Evolutionary conservation across 2,329 filamentous ascomycete genomes (phyloP).

Genomic region (Xylariaceae sp.): DNA sequence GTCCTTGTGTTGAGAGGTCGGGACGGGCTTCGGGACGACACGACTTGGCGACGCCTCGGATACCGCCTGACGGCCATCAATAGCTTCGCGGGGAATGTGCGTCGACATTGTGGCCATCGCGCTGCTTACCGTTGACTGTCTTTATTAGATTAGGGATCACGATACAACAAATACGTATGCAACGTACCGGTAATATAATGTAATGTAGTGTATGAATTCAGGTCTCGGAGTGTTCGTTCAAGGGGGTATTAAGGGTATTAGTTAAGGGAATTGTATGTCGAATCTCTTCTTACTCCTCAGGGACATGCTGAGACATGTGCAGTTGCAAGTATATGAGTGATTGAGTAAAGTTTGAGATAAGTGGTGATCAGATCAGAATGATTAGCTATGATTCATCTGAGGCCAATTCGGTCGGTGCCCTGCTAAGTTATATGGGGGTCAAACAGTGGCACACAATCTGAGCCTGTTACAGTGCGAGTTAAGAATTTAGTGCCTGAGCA

Average conservation of each 20-base stretch:
- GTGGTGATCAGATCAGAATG: slow-evolving; percentile 13
- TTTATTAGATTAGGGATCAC: neutral
- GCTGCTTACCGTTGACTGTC: neutral
- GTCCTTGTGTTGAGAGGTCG: slow-evolving; percentile 58
- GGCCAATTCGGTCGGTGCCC: neutral
- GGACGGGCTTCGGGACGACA: slow-evolving; percentile 59
- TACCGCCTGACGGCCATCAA: slow-evolving; percentile 43
- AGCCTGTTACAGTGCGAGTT: neutral
- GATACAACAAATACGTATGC: neutral
- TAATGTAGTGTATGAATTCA: no score
- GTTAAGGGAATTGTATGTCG: no score
- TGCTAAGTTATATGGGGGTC: no score
- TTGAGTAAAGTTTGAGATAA: neutral
- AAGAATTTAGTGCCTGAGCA: no score
- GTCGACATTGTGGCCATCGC: slow-evolving; percentile 36
- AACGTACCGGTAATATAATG: neutral
- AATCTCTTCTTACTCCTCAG: neutral
- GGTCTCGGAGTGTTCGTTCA: no score
- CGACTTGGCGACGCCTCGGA: slow-evolving; percentile 39
- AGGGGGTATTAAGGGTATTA: no score
- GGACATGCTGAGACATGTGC: neutral
- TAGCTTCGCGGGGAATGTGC: slow-evolving; percentile 25
- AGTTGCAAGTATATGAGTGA: neutral
- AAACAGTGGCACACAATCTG: neutral
- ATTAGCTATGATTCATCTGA: slow-evolving; percentile 19